Base-by-base conservation (phyloP, 2,329 filamentous ascomycete species). In the Diplodia scrobiculata region DNA sequence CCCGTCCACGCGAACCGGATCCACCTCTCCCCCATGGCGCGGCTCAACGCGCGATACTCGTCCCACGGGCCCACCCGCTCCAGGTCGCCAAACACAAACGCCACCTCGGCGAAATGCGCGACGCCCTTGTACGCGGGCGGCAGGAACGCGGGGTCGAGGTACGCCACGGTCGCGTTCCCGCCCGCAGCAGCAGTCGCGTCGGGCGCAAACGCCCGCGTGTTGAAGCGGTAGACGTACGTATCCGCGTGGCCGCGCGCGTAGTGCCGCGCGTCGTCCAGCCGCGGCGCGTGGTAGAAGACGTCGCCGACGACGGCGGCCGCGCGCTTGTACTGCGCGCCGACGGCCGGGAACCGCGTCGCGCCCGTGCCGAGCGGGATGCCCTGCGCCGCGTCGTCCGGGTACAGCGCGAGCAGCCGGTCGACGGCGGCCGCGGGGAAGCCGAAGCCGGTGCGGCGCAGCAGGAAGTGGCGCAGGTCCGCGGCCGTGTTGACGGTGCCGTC, bases 161-260 rank as follows among this genome's bases (percentile, higher is more conserved):
- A 72, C 0, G 69, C 21, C 21, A 25, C 21, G 21, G 21, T 73
- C 0, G 73, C 68, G 17, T 73, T 74, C 14, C 21, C 50, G 17
- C 70, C 70, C 55, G 66, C 66, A 21, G 63, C 21, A 25, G 21
- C 21, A 25, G 21, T 65, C 10, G 70, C 70, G 63, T 67, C 67
- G 63, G 73, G 67, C 32, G 72, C n/a, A 67, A 72, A 78, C 2
- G 75, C 75, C 13, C 73, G 71, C 4, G 76, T 77, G 63, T 66
- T 66, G 63, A 66, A 66, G 29, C 63, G 63, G 52, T 66, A 66
- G 13, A 59, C 45, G 47, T 51, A 66, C 14, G 63, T 66, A 5
- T 29, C 21, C 9, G 29, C 14, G 45, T 41, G 7, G 36, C 52
- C 2, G 10, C 41, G 5, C 25, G 45, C 41, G 45, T 66, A 66